A percentile compares a stretch with the other conserved stretches of the same genome.
These are phyloP conservation scores for Chaetomium sp. DNA, from an alignment of 2,329 filamentous ascomycete genomes.

Conservation along the genomic window DNA sequence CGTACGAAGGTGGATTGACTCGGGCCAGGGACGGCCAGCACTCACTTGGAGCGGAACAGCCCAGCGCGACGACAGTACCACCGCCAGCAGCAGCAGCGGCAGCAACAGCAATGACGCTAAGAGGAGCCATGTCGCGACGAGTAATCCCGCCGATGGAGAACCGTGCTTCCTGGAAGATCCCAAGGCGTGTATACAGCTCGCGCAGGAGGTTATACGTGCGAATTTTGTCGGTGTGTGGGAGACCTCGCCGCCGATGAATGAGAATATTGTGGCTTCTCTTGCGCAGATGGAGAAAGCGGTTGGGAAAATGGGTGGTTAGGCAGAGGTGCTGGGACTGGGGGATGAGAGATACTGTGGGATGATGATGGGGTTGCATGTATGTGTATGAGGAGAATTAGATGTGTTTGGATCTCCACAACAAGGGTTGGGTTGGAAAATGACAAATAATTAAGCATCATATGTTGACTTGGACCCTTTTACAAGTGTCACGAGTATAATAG, in stretches of 20 bases:
- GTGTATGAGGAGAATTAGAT: too few species aligned
- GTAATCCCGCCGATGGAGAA: not conserved
- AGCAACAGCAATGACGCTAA: not conserved
- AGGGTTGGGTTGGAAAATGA: too few species aligned
- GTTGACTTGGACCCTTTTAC: too few species aligned
- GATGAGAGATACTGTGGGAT: too few species aligned
- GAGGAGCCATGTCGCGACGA: too few species aligned
- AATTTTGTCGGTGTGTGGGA: conserved; percentile 43
- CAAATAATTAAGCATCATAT: too few species aligned
- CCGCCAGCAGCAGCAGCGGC: not conserved
- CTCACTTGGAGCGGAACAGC: conserved; percentile 32
- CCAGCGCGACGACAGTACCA: too few species aligned
- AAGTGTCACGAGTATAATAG: too few species aligned
- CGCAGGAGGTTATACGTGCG: conserved; percentile 48
- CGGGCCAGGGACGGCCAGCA: conserved; percentile 49
- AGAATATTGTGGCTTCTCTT: conserved; percentile 60
- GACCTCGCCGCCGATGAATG: conserved; percentile 53
- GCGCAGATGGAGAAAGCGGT: conserved; percentile 52
- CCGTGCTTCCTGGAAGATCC: conserved; percentile 48
- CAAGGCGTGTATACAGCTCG: conserved; percentile 50
- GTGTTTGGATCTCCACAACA: too few species aligned
- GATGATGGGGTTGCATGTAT: too few species aligned
- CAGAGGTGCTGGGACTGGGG: not conserved
- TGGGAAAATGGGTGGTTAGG: conserved; percentile 25
- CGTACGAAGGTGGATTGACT: conserved; percentile 50